Evolutionary conservation across 1,284 basidiomycete species (phyloP), one percentile per base, ranked within the genome.

Genomic region (Leucoagaricus sp.): DNA sequence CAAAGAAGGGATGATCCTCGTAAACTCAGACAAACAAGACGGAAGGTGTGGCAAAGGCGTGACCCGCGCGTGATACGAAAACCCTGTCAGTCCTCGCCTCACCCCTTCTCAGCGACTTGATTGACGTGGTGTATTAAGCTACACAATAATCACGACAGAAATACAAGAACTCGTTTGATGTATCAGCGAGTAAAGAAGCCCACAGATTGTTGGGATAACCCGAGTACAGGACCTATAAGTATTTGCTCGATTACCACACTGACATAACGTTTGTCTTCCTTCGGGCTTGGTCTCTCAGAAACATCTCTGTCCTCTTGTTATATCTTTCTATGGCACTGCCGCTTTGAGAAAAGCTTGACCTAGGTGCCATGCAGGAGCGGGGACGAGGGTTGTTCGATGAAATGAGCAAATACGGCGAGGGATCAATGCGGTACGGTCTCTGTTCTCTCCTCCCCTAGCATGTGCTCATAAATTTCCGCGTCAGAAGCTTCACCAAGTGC

Each of bases 211-310:
- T 84, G 81, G 75, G 84, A 86, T 58, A 79, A 77, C 59, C 85
- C 77, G 7, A 26, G 88, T 88, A 61, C 84, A 65, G 61, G 63
- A 64, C 25, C 72, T 91, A 1, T 86, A 90, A 45, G 80, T 87
- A 31, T 91, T 91, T 91, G 36, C 76, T 91, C 23, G 88, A 91
- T 64, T 83, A 84, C 52, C 89, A 91, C 61, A 87, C 87, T 40
- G 89, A 91, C 64, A 79, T 90, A 49, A 89, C 89, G 1, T 89
- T 91, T 60, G 89, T 91, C 68, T 88, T 87, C 67, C 87, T 91
- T 63, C 89, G 91, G 71, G 84, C 84, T 0, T 91, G 89, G 89
- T 84, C 83, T 9, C 67, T 90, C 64, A 76, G 89, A 29, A 91
- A 91, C 67, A 89, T 91, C 59, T 91, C 91, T 65, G 79, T 82